Evolutionary conservation across 2,329 filamentous ascomycete genomes (phyloP).

Genomic region (Xylaria sp.): DNA sequence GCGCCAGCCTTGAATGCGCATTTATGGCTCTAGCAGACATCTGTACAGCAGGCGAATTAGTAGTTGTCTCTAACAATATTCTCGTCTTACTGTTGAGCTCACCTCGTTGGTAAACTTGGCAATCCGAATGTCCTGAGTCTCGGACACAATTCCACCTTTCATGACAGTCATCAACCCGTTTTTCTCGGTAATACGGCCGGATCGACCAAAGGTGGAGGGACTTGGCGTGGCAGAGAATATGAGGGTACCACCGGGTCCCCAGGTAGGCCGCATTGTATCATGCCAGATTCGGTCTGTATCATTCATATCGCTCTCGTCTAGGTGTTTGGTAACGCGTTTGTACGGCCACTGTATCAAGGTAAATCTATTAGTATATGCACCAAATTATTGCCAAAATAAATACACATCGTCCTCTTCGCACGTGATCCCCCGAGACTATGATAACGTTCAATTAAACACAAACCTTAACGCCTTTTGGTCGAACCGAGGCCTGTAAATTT

Average conservation of each 20-base stretch:
- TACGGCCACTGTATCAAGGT: slow-evolving; percentile 77
- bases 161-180: slow-evolving; percentile 59
- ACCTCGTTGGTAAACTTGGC: slow-evolving; percentile 66
- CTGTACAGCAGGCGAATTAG: slow-evolving; percentile 43
- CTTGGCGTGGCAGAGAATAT: slow-evolving; percentile 62
- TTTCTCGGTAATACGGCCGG: slow-evolving; percentile 43
- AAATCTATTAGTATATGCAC: slow-evolving; percentile 50
- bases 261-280: slow-evolving; percentile 76
- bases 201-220: slow-evolving; percentile 39
- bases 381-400: slow-evolving; percentile 35
- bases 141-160: slow-evolving; percentile 65
- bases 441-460: slow-evolving; percentile 58
- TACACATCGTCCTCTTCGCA: slow-evolving; percentile 25
- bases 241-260: slow-evolving; percentile 76
- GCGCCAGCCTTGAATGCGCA: slow-evolving; percentile 61
- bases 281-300: slow-evolving; percentile 71
- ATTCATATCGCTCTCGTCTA: slow-evolving; percentile 66
- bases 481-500: slow-evolving; percentile 56
- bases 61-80: background rate
- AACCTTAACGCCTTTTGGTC: slow-evolving; percentile 80
- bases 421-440: slow-evolving; percentile 6
- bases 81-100: slow-evolving; percentile 27
- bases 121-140: slow-evolving; percentile 68
- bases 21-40: slow-evolving; percentile 60
- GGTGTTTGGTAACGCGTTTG: slow-evolving; percentile 73